Base-by-base conservation (phyloP, 345 rosid genomes). In the Melaleuca alternifolia region DNA sequence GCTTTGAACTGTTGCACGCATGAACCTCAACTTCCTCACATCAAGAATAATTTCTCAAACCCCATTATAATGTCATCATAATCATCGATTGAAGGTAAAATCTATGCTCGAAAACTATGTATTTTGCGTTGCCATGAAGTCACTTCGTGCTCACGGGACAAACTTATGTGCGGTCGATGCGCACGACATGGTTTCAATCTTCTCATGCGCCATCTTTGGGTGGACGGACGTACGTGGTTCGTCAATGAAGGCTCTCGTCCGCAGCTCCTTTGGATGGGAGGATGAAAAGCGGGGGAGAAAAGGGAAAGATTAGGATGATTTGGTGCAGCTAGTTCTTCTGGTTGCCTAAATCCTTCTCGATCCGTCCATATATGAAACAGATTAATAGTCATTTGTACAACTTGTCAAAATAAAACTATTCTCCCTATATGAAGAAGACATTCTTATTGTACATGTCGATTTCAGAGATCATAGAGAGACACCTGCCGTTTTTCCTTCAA, bases 141-240 rank as follows among this genome's bases (percentile, higher is more conserved):
- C 16, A 3, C 11, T 65, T 8, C 2, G 46, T 16, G 23, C 77
- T 65, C 5, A 2, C 2, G 41, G 41, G 37, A 6, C 75, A 28
- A 3, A 3, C 2, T 18, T 30, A 65, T 7, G 1, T 33, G 11
- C 4, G 16, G 3, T 15, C 16, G 46, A 16, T 65, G 12, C 0
- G 1, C 1, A 30, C 3, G 1, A 15, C 46, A 16, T 3, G 77
- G 8, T 2, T 33, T 33, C 3, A 23, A 65, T 30, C 23, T 30
- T 23, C 3, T n/a, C 0, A 8, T 65, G 5, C 44, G 4, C 5
- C 0, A 8, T 62, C 1, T 62, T 62, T 33, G 13, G 8, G 33
- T 0, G 0, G 33, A 59, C 3, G 0, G 7, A n/a, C n/a, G 1
- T 20, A 2, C 2, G 0, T 0, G 0, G 7, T 30, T 8, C 11